Evolutionary conservation across 192 early-diverging fungal genomes (phyloP), one percentile per base, ranked within the genome.

Genomic region (Coemansia sp.): DNA sequence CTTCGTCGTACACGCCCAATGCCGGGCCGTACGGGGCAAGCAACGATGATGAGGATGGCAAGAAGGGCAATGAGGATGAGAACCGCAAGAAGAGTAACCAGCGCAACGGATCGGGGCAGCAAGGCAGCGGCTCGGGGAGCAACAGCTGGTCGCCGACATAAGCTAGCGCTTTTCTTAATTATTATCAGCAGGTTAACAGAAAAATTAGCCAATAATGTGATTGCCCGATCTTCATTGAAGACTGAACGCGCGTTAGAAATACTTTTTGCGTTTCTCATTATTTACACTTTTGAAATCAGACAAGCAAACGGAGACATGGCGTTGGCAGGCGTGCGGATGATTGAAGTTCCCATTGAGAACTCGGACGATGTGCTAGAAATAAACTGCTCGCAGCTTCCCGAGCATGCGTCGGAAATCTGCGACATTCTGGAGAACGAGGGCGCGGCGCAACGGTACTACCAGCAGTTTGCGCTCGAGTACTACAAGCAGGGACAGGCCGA

Each of bases 401-500:
- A 64, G 21, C 84, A 87, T 57, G 78, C 85, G 21, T 71, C 71
- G 23, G 87, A 87, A 57, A 81, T 93, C 23, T 86, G 88, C 68
- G 83, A 83, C 23, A 91, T 93, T 59, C 69, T 93, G 12, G 85
- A 82, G 54, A 76, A 87, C 20, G 90, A 93, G 53, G 76, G 73
- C 50, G 80, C 75, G 34, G 82, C 87, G 14, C 78, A 88, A 36
- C 70, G 81, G 61, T 83, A 90, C 57, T 91, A 89, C 72, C 64
- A 89, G 19, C 69, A 85, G 20, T 88, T 93, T 75, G 89, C 90
- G 82, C 75, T 78, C 25, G 92, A 91, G 70, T 94, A 92, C 77
- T 86, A 87, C 62, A 82, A 85, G 53, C 87, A 90, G 53, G 81
- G 82, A 9, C 82, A 85, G 37, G 62, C 81, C 15, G 84, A 89